phyloP scores from a whole-genome alignment of 1,284 basidiomycete genomes.

The Neotropicomus parvogracilis region DNA sequence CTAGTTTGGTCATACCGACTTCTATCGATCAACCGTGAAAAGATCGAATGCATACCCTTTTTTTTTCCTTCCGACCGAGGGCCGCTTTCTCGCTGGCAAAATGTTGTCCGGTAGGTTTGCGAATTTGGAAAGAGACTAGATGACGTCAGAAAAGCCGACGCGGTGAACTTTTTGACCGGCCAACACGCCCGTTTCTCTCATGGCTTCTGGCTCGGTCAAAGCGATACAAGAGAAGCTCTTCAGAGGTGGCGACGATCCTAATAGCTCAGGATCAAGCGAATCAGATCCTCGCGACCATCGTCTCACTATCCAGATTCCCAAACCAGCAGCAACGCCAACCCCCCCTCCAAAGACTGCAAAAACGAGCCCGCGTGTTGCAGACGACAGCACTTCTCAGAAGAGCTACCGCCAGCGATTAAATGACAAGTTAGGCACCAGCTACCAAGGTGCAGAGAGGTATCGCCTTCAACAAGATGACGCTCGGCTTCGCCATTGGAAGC shows the following conservation, averaged over 20 bases:
- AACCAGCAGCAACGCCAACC: conserved; percentile 37
- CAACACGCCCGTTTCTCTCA: conserved; percentile 7
- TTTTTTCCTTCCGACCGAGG: background rate
- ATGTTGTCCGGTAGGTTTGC: too few species aligned
- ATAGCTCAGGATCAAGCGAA: conserved; percentile 26
- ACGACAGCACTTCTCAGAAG: conserved; percentile 23
- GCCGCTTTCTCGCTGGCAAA: conserved; percentile 1
- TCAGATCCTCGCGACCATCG: conserved; percentile 37
- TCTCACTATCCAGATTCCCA: conserved; percentile 81
- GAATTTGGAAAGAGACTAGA: conserved; percentile 13
- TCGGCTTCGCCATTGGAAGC: conserved; percentile 86
- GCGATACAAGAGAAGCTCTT: conserved; percentile 79
- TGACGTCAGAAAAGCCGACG: conserved; percentile 25
- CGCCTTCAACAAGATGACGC: conserved; percentile 69
- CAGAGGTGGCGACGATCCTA: conserved; percentile 40
- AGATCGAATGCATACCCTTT: conserved; percentile 27
- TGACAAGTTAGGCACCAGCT: conserved; percentile 55
- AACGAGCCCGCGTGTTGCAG: conserved; percentile 31
- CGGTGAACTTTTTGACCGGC: background rate
- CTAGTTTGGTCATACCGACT: conserved; percentile 18
- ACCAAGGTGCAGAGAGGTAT: conserved; percentile 65
- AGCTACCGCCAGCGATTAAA: conserved; percentile 59
- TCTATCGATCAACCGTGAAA: conserved; percentile 12
- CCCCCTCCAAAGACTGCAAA: conserved; percentile 46
- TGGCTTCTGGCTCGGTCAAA: conserved; percentile 46